Evolutionary conservation across 2,329 filamentous ascomycete genomes (phyloP), one percentile per base, ranked within the genome.

Genomic region (Coniosporium tulheliwenetii): DNA sequence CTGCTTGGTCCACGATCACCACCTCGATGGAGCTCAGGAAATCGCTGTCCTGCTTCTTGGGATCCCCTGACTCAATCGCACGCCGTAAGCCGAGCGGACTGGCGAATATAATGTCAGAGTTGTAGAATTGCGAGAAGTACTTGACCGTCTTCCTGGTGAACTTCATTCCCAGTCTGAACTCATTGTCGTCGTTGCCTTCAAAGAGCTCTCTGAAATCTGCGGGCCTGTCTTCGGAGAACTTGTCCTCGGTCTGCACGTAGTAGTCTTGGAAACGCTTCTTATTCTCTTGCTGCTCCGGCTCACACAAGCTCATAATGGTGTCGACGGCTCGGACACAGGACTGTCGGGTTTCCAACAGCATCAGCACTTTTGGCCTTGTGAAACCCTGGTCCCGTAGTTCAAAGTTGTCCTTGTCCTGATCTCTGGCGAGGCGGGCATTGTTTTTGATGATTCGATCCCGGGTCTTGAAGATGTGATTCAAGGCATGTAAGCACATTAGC

Each of bases 91-190:
- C 91, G 2, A 98, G 69, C 0, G 91, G 85, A 49, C 85, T 93
- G 15, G 85, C 86, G 41, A 98, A 70, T 41, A 98, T 85, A 48
- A 98, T 86, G 57, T 98, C 91, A 8, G 87, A 94, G 57, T 81
- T 89, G 67, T 96, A 96, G 59, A 98, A 98, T 46, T 86, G 82
- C 0, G 89, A 75, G 64, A 93, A 98, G 57, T 83, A 91, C 58
- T 95, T 96, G 55, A 96, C 70, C 0, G 86, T 93, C 62, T 95
- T 96, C 45, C 91, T 77, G 0, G 91, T 96, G 58, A 98, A 93
- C 61, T 96, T 98, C 55, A 98, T 62, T n/a, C 89, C 91, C 2
- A 96, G 67, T 2, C 89, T 78, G 64, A 96, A 98, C 74, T 93
- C 91, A 62, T 98, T 91, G 56, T 96, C 91, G 56, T 94, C 85